These are phyloP conservation scores for Aspergillus cejpii DNA, from an alignment of 2,329 filamentous ascomycete genomes.

Conservation along the genomic window DNA sequence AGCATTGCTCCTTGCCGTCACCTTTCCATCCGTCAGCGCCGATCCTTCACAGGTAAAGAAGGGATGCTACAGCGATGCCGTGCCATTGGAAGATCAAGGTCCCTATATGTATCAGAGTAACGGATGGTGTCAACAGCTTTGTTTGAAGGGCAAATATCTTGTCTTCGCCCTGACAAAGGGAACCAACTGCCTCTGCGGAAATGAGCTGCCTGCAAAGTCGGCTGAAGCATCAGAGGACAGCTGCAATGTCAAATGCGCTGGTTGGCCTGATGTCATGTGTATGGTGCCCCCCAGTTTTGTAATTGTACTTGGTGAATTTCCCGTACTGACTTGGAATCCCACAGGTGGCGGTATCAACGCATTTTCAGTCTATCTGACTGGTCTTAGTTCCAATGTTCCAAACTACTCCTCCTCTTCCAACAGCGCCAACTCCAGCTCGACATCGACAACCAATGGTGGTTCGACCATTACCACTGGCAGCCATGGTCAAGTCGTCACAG, in stretches of 20 bases:
- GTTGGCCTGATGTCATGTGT: constrained; percentile 60
- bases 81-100: constrained; percentile 45
- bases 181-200: constrained; percentile 66
- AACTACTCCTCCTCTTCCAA: constrained; percentile 21
- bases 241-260: constrained; percentile 62
- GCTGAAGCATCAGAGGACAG: constrained; percentile 50
- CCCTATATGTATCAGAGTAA: constrained; percentile 48
- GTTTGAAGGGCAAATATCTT: constrained; percentile 43
- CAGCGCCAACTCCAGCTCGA: constrained; percentile 18
- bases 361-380: constrained; percentile 50
- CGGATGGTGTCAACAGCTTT: constrained; percentile 51
- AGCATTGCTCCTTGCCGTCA: constrained; percentile 21
- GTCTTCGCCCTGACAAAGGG: constrained; percentile 60
- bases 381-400: constrained; percentile 23
- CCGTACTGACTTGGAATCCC: constrained; percentile 8
- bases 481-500: constrained; percentile 18
- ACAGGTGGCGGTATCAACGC: constrained; percentile 53
- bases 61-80: constrained; percentile 49
- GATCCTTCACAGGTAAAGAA: constrained; percentile 20
- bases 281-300: constrained; percentile 28
- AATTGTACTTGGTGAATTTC: not conserved
- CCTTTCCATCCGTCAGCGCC: constrained; percentile 17
- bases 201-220: constrained; percentile 55
- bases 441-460: constrained; percentile 15
- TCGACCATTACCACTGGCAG: constrained; percentile 11